Conservation (phyloP, 164 flowering plant genomes). For the Aristolochia contorta region DNA sequence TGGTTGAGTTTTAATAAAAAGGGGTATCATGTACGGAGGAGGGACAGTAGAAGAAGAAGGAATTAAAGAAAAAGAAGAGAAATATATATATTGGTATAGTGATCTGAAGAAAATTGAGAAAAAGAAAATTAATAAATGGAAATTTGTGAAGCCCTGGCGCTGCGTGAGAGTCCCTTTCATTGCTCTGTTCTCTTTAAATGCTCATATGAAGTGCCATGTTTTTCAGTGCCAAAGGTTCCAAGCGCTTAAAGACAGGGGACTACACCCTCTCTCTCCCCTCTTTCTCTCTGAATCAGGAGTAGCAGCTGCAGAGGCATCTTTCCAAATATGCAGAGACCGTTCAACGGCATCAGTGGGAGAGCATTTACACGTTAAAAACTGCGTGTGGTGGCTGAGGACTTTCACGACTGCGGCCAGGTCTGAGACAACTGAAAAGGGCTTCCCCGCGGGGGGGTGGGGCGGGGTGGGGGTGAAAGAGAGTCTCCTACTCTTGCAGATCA, state of each 20-base stretch:
- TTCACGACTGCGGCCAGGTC: not conserved
- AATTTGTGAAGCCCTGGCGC: conserved; percentile 1
- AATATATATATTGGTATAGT: not conserved
- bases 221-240: conserved; percentile 65
- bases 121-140: not conserved
- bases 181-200: conserved; percentile 21
- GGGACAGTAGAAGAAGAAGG: conserved; percentile 6
- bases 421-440: too few relatives aligned
- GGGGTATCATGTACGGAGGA: too few relatives aligned
- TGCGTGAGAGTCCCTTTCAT: conserved; percentile 17
- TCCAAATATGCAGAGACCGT: conserved; percentile 9
- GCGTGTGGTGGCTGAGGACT: conserved; percentile 6
- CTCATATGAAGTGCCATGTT: conserved; percentile 33
- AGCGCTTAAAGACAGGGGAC: conserved; percentile 16
- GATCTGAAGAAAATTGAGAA: conserved; percentile 1
- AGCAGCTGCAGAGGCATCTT: conserved; percentile 9
- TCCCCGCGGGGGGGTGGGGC: too few relatives aligned
- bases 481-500: too few relatives aligned
- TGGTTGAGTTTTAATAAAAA: conserved; percentile 1
- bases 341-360: not conserved
- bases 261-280: not conserved
- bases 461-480: too few relatives aligned
- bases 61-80: conserved; percentile 6
- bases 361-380: not conserved
- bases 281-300: not conserved